phyloP scores from a whole-genome alignment of 2,329 filamentous ascomycete species.

The Diplodia mutila region DNA sequence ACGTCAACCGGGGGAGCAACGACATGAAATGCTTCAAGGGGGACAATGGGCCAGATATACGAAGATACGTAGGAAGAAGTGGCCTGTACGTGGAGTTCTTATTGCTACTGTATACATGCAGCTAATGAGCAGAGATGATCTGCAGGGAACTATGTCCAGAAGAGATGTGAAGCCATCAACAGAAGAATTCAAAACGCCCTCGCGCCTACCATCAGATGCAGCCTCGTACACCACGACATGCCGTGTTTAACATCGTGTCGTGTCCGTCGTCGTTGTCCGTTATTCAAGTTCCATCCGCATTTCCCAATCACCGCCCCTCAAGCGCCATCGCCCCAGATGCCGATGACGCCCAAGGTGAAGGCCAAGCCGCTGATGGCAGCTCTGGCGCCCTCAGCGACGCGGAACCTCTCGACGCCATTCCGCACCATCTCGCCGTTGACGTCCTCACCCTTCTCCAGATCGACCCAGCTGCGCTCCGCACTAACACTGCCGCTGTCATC shows the following conservation, averaged over 20 bases:
- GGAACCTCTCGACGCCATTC: constrained; percentile 48
- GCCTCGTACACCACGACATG: not conserved
- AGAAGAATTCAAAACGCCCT: constrained; percentile 1
- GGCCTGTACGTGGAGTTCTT: not conserved
- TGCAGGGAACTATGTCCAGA: not conserved
- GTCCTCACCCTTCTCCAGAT: constrained; percentile 41
- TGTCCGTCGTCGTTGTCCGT: not conserved
- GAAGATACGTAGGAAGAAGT: too few species aligned
- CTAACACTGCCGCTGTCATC: not conserved
- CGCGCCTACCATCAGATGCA: constrained; percentile 12
- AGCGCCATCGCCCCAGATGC: constrained; percentile 54
- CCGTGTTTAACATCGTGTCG: not conserved
- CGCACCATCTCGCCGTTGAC: constrained; percentile 57
- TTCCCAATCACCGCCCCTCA: constrained; percentile 17
- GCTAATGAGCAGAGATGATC: constrained; percentile 7
- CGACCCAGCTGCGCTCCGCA: constrained; percentile 31
- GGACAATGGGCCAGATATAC: too few species aligned
- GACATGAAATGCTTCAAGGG: not conserved
- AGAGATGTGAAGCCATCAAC: not conserved
- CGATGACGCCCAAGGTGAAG: constrained; percentile 53
- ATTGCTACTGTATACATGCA: constrained; percentile 8
- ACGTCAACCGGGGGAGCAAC: too few species aligned
- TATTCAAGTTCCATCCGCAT: not conserved
- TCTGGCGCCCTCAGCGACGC: constrained; percentile 48
- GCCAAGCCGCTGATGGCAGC: constrained; percentile 47